Base-by-base conservation (phyloP, 352 stramenopile genomes). In the Phytophthora nicotianae region DNA sequence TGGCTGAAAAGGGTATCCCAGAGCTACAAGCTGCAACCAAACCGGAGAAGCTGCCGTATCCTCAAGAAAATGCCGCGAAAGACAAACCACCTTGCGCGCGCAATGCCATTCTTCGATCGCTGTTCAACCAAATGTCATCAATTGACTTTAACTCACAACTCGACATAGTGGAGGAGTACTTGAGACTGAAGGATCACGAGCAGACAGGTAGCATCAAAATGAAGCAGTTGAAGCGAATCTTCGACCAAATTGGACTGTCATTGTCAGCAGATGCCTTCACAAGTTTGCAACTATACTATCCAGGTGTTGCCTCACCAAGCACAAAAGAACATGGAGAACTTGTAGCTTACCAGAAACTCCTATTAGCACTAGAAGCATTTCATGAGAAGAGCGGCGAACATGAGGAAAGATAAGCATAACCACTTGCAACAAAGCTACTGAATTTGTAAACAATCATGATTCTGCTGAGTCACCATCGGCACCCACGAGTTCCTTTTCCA, bases 401-500 rank as follows among this genome's bases (percentile, higher is more conserved):
- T 19, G 19, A 70, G 5, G 53, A 46, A 33, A 38, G n/a, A 66
- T 56, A 37, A 46, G 14, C n/a, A 38, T 20, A 40, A 17, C 26
- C 17, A 29, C 50, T 50, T 43, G 17, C 33, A 50, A 45, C 49
- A 21, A 27, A 76, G 26, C 16, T 20, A 3, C n/a, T 26, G 20
- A 46, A n/a, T 54, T 35, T 35, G 38, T 42, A 26, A 19, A 37
- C 21, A 46, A 37, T 43, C 72, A 74, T 20, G 23, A 38, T 24
- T 70, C 46, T 26, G 65, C 38, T 24, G 41, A 29, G 37, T 58
- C 56, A 17, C 32, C 72, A 32, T 79, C 75, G 16, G 76, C 54
- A 3, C 77, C 76, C 54, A 83, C 68, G 0, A 92, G 32, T 58
- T 91, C 85, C 33, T 88, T 89, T 57, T 92, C 70, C 85, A 93